A percentile compares a stretch with the other conserved stretches of the same genome.
Evolutionary conservation across 208 protist genomes (phyloP).

Genomic region (Leishmania turanica): DNA sequence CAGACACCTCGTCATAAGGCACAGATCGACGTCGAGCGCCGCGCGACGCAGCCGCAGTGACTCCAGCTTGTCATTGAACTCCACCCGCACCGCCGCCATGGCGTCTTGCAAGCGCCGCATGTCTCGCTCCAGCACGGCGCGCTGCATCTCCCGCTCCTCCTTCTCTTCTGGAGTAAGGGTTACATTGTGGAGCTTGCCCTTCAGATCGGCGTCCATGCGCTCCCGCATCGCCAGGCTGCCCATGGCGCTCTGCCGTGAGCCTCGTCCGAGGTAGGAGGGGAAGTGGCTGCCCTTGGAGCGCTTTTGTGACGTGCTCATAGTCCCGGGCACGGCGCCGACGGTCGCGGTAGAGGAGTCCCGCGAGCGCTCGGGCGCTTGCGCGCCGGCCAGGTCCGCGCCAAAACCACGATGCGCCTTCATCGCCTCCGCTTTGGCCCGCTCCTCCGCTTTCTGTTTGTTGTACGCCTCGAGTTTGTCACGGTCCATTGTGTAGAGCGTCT

Average conservation of each 20-base stretch:
- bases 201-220: constrained; percentile 84
- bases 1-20: constrained; percentile 90
- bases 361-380: constrained; percentile 27
- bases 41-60: constrained; percentile 84
- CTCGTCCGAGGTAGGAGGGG: constrained; percentile 29
- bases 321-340: not conserved
- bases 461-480: constrained; percentile 72
- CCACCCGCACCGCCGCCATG: constrained; percentile 44
- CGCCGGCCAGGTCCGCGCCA: constrained; percentile 80
- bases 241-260: constrained; percentile 49
- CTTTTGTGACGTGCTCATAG: not conserved
- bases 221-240: constrained; percentile 65
- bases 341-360: constrained; percentile 9
- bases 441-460: constrained; percentile 48
- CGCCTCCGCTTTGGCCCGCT: constrained; percentile 53
- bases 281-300: constrained; percentile 27
- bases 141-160: constrained; percentile 77
- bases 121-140: constrained; percentile 65
- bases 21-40: constrained; percentile 93
- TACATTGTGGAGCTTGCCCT: constrained; percentile 81
- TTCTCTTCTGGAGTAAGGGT: constrained; percentile 80
- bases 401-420: constrained; percentile 90
- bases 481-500: constrained; percentile 65
- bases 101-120: constrained; percentile 54
- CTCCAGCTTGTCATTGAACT: constrained; percentile 84